These are phyloP conservation scores for Penicillium bialowiezense DNA, from an alignment of 495 filamentous ascomycete genomes.

Conservation along the genomic window DNA sequence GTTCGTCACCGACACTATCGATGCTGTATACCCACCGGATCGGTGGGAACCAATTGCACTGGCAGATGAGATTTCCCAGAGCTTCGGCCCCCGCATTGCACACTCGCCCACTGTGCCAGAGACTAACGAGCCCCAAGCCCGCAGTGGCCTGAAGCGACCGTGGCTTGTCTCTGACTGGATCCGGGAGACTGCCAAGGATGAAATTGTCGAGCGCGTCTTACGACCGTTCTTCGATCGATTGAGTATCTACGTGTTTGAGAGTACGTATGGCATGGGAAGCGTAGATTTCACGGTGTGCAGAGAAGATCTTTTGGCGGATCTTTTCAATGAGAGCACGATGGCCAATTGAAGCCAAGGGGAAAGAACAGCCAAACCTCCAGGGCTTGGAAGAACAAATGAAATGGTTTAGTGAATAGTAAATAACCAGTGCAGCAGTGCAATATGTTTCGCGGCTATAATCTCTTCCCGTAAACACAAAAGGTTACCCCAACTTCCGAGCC, in stretches of 20 bases:
- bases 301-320: conserved; percentile 67
- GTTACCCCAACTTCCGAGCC: conserved; percentile 11
- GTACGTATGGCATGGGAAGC: conserved; percentile 77
- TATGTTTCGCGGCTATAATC: conserved; percentile 3
- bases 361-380: too few relatives aligned
- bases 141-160: conserved; percentile 32
- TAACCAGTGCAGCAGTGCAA: too few relatives aligned
- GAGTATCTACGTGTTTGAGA: conserved; percentile 89
- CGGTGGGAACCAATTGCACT: conserved; percentile 71
- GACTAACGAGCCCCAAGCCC: conserved; percentile 29
- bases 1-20: conserved; percentile 94
- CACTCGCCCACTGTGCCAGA: conserved; percentile 34
- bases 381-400: too few relatives aligned
- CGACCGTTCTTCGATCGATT: conserved; percentile 87
- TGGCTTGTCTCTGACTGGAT: conserved; percentile 45
- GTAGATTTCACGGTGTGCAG: conserved; percentile 68
- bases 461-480: conserved; percentile 2
- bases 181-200: conserved; percentile 57
- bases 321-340: conserved; percentile 74
- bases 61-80: conserved; percentile 82
- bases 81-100: conserved; percentile 54
- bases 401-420: too few relatives aligned
- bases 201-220: conserved; percentile 70
- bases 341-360: conserved; percentile 27
- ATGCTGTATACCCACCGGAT: conserved; percentile 86